Percentiles rank a stretch among this genome's conserved stretches.
Evolutionary conservation across 129 eudicot genomes (phyloP).

Genomic region (Gnaphalium uliginosum): DNA sequence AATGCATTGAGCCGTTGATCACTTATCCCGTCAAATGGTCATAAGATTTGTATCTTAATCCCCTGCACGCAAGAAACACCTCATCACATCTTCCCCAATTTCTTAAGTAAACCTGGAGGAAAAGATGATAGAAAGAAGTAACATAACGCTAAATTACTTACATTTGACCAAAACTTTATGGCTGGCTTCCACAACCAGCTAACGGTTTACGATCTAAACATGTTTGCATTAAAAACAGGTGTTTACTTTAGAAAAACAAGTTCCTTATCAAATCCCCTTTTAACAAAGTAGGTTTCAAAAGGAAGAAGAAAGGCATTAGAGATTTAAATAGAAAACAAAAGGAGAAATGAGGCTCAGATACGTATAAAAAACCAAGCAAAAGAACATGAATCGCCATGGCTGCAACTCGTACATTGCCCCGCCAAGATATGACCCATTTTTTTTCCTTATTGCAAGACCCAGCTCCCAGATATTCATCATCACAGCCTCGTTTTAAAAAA

Average conservation of each 20-base stretch:
- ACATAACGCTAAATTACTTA: neutral
- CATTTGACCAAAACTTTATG: neutral
- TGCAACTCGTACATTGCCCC: neutral
- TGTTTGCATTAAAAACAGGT: neutral
- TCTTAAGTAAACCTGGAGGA: neutral
- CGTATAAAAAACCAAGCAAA: neutral
- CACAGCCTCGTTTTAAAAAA: neutral
- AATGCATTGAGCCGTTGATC: neutral
- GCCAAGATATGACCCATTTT: neutral
- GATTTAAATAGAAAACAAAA: neutral
- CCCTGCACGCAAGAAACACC: neutral
- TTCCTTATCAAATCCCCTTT: no score
- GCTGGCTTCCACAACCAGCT: neutral
- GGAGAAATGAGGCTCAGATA: slow-evolving; percentile 3
- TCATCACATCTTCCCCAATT: neutral
- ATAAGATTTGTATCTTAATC: neutral
- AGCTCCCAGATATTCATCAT: neutral
- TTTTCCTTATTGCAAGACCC: neutral
- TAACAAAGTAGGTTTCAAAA: no score
- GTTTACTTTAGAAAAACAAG: neutral
- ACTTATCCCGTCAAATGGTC: neutral
- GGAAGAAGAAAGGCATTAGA: neutral
- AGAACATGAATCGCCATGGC: neutral
- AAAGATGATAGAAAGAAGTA: neutral
- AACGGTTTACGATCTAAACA: no score